Conservation (phyloP, 2,329 filamentous ascomycete genomes). For the Neonectria faginata region DNA sequence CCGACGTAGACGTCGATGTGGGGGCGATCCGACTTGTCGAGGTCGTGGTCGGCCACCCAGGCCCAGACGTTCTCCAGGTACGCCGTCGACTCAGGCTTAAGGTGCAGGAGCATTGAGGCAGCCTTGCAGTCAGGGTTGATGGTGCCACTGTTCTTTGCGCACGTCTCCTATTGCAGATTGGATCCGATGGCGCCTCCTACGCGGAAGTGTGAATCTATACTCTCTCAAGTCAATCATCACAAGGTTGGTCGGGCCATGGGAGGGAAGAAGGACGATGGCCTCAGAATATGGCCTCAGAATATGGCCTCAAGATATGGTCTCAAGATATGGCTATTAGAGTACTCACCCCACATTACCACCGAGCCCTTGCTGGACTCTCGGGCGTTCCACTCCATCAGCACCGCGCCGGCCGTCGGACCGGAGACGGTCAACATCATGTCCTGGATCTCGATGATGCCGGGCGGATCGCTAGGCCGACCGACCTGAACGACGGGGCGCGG, state of each 20-base stretch:
- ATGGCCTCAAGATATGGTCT: too few relatives aligned
- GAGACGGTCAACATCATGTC: constrained; percentile 71
- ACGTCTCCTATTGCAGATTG: not conserved
- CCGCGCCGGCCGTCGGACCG: constrained; percentile 21
- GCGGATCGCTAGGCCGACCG: too few relatives aligned
- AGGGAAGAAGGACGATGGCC: too few relatives aligned
- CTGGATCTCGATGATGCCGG: constrained; percentile 53
- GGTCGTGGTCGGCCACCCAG: constrained; percentile 77
- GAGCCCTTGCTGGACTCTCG: constrained; percentile 51
- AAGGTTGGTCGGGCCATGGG: too few relatives aligned
- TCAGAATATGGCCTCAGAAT: too few relatives aligned
- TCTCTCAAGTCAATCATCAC: not conserved
- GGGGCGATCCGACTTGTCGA: constrained; percentile 25
- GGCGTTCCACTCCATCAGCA: constrained; percentile 65
- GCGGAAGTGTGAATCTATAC: not conserved
- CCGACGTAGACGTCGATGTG: constrained; percentile 38
- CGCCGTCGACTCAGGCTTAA: constrained; percentile 60
- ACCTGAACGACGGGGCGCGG: constrained; percentile 69
- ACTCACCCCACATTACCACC: constrained; percentile 62
- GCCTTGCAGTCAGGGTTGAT: constrained; percentile 66
- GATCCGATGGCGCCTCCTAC: not conserved
- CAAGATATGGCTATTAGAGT: too few relatives aligned
- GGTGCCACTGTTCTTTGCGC: not conserved
- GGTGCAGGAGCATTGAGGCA: constrained; percentile 65
- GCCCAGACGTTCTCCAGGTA: constrained; percentile 68